phyloP scores from a whole-genome alignment of 345 rosid genomes.

The Laguncularia racemosa region DNA sequence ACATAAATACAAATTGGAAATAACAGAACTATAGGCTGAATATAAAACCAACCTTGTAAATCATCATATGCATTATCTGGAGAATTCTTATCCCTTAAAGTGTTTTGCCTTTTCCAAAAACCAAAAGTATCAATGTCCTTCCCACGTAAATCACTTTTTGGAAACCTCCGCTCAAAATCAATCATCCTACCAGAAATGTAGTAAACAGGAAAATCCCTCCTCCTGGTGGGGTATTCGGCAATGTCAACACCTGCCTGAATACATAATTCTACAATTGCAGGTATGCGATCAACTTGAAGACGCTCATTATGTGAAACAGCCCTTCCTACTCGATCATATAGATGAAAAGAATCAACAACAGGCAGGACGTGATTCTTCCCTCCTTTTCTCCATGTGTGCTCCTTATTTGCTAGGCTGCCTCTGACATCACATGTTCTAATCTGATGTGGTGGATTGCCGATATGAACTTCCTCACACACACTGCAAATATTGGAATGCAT shows the following conservation, averaged over 20 bases:
- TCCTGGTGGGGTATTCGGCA: conserved; percentile 40
- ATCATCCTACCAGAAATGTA: conserved; percentile 28
- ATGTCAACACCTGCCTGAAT: conserved; percentile 46
- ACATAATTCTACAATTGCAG: conserved; percentile 43
- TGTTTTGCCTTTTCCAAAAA: conserved; percentile 35
- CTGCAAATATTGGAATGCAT: conserved; percentile 17
- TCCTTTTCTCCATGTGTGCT: conserved; percentile 36
- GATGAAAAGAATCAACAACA: conserved; percentile 40
- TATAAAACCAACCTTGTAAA: conserved; percentile 20
- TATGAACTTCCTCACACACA: conserved; percentile 41
- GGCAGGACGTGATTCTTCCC: conserved; percentile 29
- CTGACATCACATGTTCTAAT: conserved; percentile 32
- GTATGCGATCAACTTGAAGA: conserved; percentile 38
- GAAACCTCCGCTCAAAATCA: conserved; percentile 43
- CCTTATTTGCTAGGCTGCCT: conserved; percentile 30
- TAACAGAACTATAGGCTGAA: not conserved
- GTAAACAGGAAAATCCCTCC: conserved; percentile 35
- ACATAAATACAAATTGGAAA: not conserved
- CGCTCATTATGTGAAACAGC: conserved; percentile 42
- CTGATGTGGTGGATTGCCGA: conserved; percentile 33
- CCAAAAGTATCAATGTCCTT: conserved; percentile 30
- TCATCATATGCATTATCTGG: conserved; percentile 9
- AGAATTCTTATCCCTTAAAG: conserved; percentile 10
- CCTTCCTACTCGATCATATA: conserved; percentile 46
- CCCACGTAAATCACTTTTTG: conserved; percentile 30